phyloP scores from a whole-genome alignment of 768 basidiomycete species.

The Lentinus brumalis region DNA sequence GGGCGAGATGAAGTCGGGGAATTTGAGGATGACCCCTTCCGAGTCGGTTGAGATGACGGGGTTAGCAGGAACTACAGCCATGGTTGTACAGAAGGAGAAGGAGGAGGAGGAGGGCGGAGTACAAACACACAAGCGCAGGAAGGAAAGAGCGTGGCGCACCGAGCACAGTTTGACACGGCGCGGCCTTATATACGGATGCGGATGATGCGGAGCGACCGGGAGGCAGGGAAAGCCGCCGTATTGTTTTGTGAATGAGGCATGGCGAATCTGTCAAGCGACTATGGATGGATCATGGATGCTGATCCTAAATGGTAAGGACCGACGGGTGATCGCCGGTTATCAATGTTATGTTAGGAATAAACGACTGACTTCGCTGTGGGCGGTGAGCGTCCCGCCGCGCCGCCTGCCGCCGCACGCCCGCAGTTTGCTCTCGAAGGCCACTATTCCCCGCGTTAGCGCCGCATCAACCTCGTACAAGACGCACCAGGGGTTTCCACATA shows the following conservation, averaged over 20 bases:
- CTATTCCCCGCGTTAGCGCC: not conserved
- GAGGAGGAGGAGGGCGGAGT: not conserved
- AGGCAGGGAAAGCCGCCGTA: constrained; percentile 16
- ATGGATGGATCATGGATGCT: constrained; percentile 17
- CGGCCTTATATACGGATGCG: constrained; percentile 16
- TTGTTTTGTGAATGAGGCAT: constrained; percentile 20
- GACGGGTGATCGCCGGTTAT: constrained; percentile 18
- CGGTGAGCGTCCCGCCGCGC: constrained; percentile 9
- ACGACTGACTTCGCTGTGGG: constrained; percentile 7
- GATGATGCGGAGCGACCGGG: constrained; percentile 21
- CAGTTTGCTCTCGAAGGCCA: not conserved
- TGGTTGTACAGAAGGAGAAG: constrained; percentile 15
- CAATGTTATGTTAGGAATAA: constrained; percentile 6
- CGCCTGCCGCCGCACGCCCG: not conserved
- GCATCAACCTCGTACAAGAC: constrained; percentile 1
- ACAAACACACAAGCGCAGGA: constrained; percentile 16
- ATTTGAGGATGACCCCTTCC: constrained; percentile 27
- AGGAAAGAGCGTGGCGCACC: constrained; percentile 11
- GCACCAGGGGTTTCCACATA: not conserved
- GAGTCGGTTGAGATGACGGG: constrained; percentile 4
- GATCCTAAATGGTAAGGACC: constrained; percentile 17
- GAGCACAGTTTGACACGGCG: constrained; percentile 2
- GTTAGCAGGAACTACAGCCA: constrained; percentile 15
- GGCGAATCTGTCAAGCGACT: constrained; percentile 22
- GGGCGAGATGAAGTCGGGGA: constrained; percentile 45